These are phyloP conservation scores for Neofusicoccum sp. DNA, from an alignment of 2,329 filamentous ascomycete species.

Conservation along the genomic window DNA sequence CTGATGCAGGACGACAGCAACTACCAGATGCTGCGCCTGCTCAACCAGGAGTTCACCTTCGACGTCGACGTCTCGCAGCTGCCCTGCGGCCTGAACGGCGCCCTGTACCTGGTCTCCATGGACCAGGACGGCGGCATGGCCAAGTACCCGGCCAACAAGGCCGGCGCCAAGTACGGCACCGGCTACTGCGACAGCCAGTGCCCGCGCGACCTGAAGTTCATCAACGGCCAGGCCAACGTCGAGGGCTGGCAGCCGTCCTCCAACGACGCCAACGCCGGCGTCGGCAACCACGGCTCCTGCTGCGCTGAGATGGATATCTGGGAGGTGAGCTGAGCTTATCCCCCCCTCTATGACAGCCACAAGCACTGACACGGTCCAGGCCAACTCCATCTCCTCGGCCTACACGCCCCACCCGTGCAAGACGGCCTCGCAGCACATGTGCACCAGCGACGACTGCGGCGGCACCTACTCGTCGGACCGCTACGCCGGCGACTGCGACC, in stretches of 20 bases:
- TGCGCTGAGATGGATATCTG: constrained; percentile 67
- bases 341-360: too few species aligned
- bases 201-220: constrained; percentile 44
- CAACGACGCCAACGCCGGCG: constrained; percentile 55
- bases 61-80: constrained; percentile 28
- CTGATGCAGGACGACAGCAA: constrained; percentile 26
- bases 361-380: constrained; percentile 41
- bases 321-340: constrained; percentile 33
- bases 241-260: constrained; percentile 52
- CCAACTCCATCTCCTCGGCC: constrained; percentile 61
- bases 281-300: constrained; percentile 58
- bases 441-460: constrained; percentile 45
- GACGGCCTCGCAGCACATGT: constrained; percentile 47
- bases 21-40: constrained; percentile 28
- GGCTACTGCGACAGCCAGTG: constrained; percentile 49
- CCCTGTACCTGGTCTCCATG: constrained; percentile 65
- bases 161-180: constrained; percentile 53
- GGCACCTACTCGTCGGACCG: constrained; percentile 47
- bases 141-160: constrained; percentile 45
- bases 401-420: constrained; percentile 62
- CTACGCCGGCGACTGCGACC: constrained; percentile 61
- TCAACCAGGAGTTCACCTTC: constrained; percentile 29
- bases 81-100: constrained; percentile 54
- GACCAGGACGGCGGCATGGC: constrained; percentile 58
- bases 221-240: constrained; percentile 55